Conservation (phyloP, 805 yeast species). For the Kodamaea hsintzibuensis region DNA sequence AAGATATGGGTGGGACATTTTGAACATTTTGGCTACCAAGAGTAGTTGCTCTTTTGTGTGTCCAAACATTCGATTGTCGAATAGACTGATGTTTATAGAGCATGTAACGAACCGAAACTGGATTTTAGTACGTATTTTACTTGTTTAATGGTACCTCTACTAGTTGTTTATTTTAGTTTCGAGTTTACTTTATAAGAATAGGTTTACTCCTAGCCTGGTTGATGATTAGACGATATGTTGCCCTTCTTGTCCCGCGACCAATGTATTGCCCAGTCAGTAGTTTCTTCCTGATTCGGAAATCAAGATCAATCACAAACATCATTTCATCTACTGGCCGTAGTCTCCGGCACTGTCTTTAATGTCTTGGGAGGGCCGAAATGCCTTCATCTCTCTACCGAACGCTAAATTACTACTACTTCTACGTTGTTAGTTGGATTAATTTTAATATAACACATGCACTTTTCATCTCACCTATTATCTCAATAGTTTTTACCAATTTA, state of each 20-base stretch:
- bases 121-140: background rate
- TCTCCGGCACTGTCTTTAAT: too few relatives aligned
- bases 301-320: conserved; percentile 6
- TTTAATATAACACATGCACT: too few relatives aligned
- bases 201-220: background rate
- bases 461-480: too few relatives aligned
- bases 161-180: background rate
- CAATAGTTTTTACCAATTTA: too few relatives aligned
- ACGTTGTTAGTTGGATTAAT: too few relatives aligned
- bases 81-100: background rate
- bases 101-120: background rate
- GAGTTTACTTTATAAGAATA: background rate
- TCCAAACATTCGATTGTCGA: background rate
- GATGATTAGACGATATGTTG: background rate
- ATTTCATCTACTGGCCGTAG: background rate
- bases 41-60: background rate
- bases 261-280: background rate
- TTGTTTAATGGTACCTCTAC: background rate
- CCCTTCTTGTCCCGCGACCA: conserved; percentile 1
- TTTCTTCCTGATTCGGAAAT: conserved; percentile 4
- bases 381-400: too few relatives aligned
- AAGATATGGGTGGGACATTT: background rate
- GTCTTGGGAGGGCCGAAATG: too few relatives aligned
- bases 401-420: too few relatives aligned
- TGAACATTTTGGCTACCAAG: conserved; percentile 3